Conservation (phyloP, 2,329 filamentous ascomycete genomes). For the Neobulgaria alba region DNA sequence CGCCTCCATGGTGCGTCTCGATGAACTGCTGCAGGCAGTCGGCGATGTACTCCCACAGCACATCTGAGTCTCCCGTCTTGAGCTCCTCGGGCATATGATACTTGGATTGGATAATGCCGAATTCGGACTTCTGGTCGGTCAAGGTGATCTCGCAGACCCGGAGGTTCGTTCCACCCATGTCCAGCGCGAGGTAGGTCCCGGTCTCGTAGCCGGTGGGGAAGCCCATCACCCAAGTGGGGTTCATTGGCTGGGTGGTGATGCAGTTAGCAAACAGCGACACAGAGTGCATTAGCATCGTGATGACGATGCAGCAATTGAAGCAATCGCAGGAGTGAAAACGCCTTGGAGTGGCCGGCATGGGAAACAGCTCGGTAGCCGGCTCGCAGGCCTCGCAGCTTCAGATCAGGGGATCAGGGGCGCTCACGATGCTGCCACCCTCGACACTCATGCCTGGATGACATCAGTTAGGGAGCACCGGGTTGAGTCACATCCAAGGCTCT, state of each 20-base stretch:
- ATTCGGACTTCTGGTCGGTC: conserved; percentile 79
- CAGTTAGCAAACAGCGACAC: too few species aligned
- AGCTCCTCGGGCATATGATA: conserved; percentile 91
- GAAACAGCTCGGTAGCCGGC: too few species aligned
- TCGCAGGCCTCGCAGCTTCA: conserved; percentile 5
- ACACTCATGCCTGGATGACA: conserved; percentile 58
- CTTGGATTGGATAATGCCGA: conserved; percentile 92
- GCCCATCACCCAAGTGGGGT: conserved; percentile 90
- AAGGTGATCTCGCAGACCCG: conserved; percentile 90
- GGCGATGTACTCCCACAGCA: conserved; percentile 92
- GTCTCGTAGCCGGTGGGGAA: conserved; percentile 82
- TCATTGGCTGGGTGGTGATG: conserved; percentile 76
- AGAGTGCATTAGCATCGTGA: too few species aligned
- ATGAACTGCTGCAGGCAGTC: conserved; percentile 89
- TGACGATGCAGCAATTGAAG: too few species aligned
- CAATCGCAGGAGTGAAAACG: too few species aligned
- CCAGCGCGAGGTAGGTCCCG: conserved; percentile 79
- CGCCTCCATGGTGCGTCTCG: conserved; percentile 73
- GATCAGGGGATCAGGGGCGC: conserved; percentile 27
- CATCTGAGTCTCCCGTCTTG: conserved; percentile 73
- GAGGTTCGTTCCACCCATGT: conserved; percentile 94
- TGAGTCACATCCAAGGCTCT: neutral
- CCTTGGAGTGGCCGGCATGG: too few species aligned
- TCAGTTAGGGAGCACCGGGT: conserved; percentile 11
- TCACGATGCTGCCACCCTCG: conserved; percentile 86